Conservation (phyloP, 305 asterid genomes). For the Solanum hybrid region DNA sequence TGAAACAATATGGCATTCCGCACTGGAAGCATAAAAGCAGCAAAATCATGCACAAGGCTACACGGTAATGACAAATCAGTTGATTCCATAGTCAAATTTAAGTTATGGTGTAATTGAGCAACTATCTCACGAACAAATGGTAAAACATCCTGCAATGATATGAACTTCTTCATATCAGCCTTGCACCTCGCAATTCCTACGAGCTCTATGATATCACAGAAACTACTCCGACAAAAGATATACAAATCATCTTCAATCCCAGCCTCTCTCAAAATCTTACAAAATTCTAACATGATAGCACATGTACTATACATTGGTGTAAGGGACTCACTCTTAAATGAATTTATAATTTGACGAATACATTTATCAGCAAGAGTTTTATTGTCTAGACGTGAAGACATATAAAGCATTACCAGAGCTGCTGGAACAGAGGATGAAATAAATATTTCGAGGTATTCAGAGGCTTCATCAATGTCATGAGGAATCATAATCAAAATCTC, state of each 20-base stretch:
- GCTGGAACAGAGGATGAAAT: conserved; percentile 38
- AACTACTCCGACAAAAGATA: conserved; percentile 39
- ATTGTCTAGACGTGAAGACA: background rate
- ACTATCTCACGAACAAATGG: conserved; percentile 51
- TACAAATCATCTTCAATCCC: conserved; percentile 20
- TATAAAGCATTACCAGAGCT: conserved; percentile 11
- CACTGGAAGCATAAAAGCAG: conserved; percentile 25
- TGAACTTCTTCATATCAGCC: background rate
- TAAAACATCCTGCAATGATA: conserved; percentile 13
- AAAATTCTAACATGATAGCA: background rate
- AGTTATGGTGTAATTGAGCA: conserved; percentile 15
- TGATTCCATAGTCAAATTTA: background rate
- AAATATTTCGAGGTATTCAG: conserved; percentile 44
- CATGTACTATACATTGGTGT: background rate
- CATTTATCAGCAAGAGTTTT: background rate
- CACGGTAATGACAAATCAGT: conserved; percentile 3
- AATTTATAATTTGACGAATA: background rate
- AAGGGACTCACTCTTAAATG: background rate
- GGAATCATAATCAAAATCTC: conserved; percentile 36
- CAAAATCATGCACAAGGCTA: conserved; percentile 36
- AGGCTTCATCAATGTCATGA: background rate
- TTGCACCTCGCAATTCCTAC: background rate
- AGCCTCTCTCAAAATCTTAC: background rate
- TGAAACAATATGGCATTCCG: conserved; percentile 11
- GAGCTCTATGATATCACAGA: conserved; percentile 17